Evolutionary conservation across 805 yeast genomes (phyloP).

Genomic region (Cyberlindnera sargentensis): DNA sequence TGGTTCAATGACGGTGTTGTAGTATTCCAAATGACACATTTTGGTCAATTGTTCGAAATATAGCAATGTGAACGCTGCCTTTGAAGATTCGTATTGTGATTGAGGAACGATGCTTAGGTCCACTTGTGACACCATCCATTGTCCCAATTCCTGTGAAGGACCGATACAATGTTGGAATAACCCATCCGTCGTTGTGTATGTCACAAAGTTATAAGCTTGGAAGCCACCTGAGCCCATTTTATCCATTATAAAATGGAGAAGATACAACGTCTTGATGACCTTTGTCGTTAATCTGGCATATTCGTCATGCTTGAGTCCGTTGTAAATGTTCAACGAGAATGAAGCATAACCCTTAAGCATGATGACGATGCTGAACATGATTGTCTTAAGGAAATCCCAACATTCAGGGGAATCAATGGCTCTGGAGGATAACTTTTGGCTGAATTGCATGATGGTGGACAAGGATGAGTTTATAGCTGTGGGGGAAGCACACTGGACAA

Average conservation of each 20-base stretch:
- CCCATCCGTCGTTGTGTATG: constrained; percentile 40
- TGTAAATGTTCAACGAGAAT: constrained; percentile 27
- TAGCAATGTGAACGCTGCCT: constrained; percentile 24
- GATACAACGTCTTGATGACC: constrained; percentile 35
- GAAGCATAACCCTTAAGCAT: constrained; percentile 44
- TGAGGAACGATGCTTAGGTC: constrained; percentile 13
- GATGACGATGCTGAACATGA: constrained; percentile 41
- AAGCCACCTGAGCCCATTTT: constrained; percentile 60
- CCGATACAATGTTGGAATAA: constrained; percentile 24
- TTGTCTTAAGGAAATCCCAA: constrained; percentile 34
- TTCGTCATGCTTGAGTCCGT: constrained; percentile 10
- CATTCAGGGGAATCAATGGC: constrained; percentile 10
- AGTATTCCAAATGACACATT: constrained; percentile 28
- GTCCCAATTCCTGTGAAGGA: constrained; percentile 24
- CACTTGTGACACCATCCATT: constrained; percentile 23
- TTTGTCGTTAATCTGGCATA: constrained; percentile 22
- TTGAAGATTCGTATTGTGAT: constrained; percentile 23
- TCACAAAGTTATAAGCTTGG: constrained; percentile 55
- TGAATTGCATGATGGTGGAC: constrained; percentile 10
- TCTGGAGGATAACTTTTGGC: constrained; percentile 4
- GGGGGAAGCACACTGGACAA: constrained; percentile 17
- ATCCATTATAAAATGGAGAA: constrained; percentile 40
- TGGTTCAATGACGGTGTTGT: constrained; percentile 28
- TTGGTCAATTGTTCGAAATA: constrained; percentile 26
- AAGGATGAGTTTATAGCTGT: constrained; percentile 9